Conservation (phyloP, 768 basidiomycete genomes). For the Trichaptum fuscoviolaceum region DNA sequence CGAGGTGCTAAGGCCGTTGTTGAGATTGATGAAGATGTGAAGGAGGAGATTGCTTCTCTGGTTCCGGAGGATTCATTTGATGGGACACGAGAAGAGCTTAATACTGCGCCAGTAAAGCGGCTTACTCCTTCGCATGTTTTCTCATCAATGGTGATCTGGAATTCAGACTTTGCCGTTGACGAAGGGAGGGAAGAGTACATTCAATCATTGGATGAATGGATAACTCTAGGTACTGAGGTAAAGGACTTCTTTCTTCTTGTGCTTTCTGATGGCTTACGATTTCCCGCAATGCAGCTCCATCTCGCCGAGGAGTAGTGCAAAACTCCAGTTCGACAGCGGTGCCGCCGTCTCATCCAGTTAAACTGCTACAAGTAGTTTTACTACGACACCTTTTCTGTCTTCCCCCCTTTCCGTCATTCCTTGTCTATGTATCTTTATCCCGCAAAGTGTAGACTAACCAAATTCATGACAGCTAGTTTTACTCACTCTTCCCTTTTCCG, state of each 20-base stretch:
- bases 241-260: not conserved
- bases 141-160: slow-evolving; percentile 68
- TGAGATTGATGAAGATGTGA: slow-evolving; percentile 25
- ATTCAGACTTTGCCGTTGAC: slow-evolving; percentile 66
- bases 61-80: slow-evolving; percentile 24
- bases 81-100: not conserved
- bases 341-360: too few species aligned
- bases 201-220: slow-evolving; percentile 68
- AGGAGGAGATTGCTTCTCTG: slow-evolving; percentile 15
- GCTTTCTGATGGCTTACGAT: not conserved
- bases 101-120: slow-evolving; percentile 21
- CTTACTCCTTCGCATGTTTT: slow-evolving; percentile 53
- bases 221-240: slow-evolving; percentile 57
- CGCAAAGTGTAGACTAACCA: too few species aligned
- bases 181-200: slow-evolving; percentile 68
- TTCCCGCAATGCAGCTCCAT: not conserved
- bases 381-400: too few species aligned
- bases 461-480: too few species aligned
- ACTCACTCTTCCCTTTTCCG: too few species aligned
- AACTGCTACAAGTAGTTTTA: too few species aligned
- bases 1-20: slow-evolving; percentile 19
- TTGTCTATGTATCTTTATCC: too few species aligned
- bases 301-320: not conserved
- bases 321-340: too few species aligned
- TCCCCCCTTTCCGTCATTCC: too few species aligned